These are phyloP conservation scores for Pseudocercospora ulei DNA, from an alignment of 2,329 filamentous ascomycete genomes.

Conservation along the genomic window DNA sequence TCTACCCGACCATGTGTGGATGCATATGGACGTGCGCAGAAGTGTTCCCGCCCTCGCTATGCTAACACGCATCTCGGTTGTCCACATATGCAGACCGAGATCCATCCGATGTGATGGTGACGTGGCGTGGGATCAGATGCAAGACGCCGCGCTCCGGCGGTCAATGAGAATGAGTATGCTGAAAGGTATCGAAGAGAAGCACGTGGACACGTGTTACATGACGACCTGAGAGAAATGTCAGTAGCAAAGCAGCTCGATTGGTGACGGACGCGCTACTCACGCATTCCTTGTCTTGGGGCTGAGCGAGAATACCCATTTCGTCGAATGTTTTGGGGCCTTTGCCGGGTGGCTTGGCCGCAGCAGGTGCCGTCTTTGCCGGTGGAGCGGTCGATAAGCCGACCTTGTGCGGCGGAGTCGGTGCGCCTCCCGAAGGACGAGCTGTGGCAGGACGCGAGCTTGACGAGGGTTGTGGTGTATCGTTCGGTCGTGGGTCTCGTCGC, in stretches of 20 bases:
- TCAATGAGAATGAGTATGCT: no score
- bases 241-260: neutral
- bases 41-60: no score
- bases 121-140: no score
- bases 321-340: conserved; percentile 94
- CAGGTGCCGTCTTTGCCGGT: conserved; percentile 27
- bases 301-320: conserved; percentile 88
- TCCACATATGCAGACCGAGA: no score
- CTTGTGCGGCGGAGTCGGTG: conserved; percentile 20
- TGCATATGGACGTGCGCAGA: no score
- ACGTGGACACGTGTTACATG: neutral
- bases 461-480: conserved; percentile 16
- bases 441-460: conserved; percentile 10
- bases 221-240: conserved; percentile 1
- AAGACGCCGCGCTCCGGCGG: no score
- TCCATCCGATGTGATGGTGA: no score
- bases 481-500: conserved; percentile 12
- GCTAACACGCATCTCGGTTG: no score
- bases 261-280: conserved; percentile 40
- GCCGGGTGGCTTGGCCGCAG: conserved; percentile 40
- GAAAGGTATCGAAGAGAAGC: no score
- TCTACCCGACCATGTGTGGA: no score
- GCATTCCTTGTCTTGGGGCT: conserved; percentile 79
- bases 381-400: conserved; percentile 18
- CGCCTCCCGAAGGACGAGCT: conserved; percentile 9